Evolutionary conservation across 2,329 filamentous ascomycete species (phyloP), one percentile per base, ranked within the genome.

Genomic region (Lecanicillium sp.): DNA sequence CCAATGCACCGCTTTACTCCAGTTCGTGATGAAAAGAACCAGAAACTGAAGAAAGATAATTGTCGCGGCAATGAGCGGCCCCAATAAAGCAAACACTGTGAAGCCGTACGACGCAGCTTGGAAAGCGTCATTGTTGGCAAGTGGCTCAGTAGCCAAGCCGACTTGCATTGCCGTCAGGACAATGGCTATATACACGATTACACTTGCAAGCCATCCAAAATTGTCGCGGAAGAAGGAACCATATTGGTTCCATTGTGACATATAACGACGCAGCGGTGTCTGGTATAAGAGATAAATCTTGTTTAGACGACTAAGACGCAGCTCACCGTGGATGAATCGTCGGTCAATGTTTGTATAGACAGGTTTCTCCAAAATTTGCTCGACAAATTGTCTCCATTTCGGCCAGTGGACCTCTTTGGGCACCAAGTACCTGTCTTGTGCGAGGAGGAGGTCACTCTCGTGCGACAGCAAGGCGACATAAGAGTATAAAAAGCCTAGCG

Each of bases 161-260:
- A 71, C 64, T 50, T 73, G 69, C 64, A 73, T 68, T 0, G 68
- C 68, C 3, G 63, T 63, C 25, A 74, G 53, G 14, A 70, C 54
- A 13, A 73, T 46, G 29, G 58, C 60, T 15, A 70, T 47, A 44
- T 65, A 72, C 3, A 61, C 61, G 4, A 62, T 58, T 2, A 58
- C 48, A 8, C 57, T 51, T 1, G 63, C 52, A n/a, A n/a, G n/a
- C n/a, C n/a, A n/a, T n/a, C n/a, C n/a, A n/a, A n/a, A n/a, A n/a
- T n/a, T n/a, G n/a, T n/a, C n/a, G n/a, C n/a, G n/a, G n/a, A n/a
- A n/a, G n/a, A n/a, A n/a, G n/a, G n/a, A n/a, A n/a, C n/a, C n/a
- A n/a, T n/a, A n/a, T n/a, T n/a, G n/a, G n/a, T n/a, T n/a, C n/a
- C n/a, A n/a, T n/a, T n/a, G n/a, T n/a, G n/a, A n/a, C n/a, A n/a